Conservation (phyloP, 495 filamentous ascomycete species). For the Talaromyces liani region DNA sequence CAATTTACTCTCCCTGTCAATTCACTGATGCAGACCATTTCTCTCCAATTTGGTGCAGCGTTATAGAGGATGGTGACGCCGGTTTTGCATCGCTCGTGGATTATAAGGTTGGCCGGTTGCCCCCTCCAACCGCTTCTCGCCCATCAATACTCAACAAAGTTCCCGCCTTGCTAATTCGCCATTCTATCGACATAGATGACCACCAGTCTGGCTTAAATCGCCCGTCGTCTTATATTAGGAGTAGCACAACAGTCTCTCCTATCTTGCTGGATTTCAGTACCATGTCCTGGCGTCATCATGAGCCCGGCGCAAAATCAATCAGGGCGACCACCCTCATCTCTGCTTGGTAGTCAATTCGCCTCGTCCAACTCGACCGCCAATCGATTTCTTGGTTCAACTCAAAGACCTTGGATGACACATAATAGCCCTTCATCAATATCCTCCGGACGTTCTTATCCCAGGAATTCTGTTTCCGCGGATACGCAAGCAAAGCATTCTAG, state of each 20-base stretch:
- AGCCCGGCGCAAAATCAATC: slow-evolving; percentile 9
- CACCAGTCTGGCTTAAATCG: neutral
- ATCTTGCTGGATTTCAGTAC: slow-evolving; percentile 1
- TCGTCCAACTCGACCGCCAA: slow-evolving; percentile 64
- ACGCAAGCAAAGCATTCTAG: neutral
- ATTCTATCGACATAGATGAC: neutral
- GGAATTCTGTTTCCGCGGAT: neutral
- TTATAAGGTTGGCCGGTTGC: neutral
- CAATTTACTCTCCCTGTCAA: neutral
- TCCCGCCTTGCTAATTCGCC: neutral
- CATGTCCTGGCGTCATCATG: slow-evolving; percentile 9
- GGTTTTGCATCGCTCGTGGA: neutral
- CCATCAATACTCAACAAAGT: neutral
- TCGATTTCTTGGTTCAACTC: slow-evolving; percentile 55
- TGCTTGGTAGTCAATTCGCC: slow-evolving; percentile 27
- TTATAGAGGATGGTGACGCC: neutral
- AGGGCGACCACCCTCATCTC: slow-evolving; percentile 6
- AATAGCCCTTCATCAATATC: neutral
- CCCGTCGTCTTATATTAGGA: neutral
- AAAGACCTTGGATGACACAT: slow-evolving; percentile 59
- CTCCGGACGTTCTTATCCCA: neutral
- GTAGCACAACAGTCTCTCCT: neutral
- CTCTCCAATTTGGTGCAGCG: neutral
- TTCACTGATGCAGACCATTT: neutral
- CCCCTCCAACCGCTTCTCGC: neutral